Base-by-base conservation (phyloP, 208 protist species). In the Wallacemonas sp. region DNA sequence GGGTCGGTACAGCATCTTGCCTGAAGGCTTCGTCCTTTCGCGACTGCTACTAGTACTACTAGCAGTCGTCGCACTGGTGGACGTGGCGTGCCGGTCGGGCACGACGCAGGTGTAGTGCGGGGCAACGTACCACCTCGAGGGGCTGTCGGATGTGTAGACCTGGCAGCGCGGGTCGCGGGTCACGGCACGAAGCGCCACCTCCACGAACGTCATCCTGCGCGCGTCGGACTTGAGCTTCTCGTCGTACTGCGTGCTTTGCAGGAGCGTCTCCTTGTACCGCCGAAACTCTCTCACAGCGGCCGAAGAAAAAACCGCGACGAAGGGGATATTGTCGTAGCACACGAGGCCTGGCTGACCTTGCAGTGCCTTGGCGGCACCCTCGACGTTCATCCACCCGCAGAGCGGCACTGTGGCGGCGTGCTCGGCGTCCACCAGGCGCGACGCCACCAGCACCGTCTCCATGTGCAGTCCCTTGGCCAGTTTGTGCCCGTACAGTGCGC, bases 101-200 rank as follows among this genome's bases (percentile, higher is more conserved):
- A n/a, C n/a, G n/a, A n/a, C 65, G 32, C 34, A 61, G 52, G 49
- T 68, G 46, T 75, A 80, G 61, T 70, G 24, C 54, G 68, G 68
- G 21, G 67, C 73, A 1, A 80, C 61, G 65, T 80, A 80, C 74
- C 74, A 75, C 19, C 67, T 56, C 49, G 66, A 32, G 11, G 4
- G 11, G 26, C 47, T 55, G 4, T 6, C 47, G 11, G 14, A 55
- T 5, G 19, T 32, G 26, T 55, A 55, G 14, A 55, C 47, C 11
- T 5, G 3, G 47, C 47, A 55, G 36, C 68, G 57, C 4, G 58
- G 62, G 52, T 85, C 78, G 5, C 72, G 70, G n/a, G 72, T 67
- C 23, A 79, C 32, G 27, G 76, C 74, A 32, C 63, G 76, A 56
- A 86, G 73, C 58, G 69, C 76, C 49, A 86, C 72, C 49, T 86